A percentile compares a stretch with the other conserved stretches of the same genome.
Conservation (phyloP, 192 early-diverging fungal genomes). For the Phlyctochytrium planicorne region DNA sequence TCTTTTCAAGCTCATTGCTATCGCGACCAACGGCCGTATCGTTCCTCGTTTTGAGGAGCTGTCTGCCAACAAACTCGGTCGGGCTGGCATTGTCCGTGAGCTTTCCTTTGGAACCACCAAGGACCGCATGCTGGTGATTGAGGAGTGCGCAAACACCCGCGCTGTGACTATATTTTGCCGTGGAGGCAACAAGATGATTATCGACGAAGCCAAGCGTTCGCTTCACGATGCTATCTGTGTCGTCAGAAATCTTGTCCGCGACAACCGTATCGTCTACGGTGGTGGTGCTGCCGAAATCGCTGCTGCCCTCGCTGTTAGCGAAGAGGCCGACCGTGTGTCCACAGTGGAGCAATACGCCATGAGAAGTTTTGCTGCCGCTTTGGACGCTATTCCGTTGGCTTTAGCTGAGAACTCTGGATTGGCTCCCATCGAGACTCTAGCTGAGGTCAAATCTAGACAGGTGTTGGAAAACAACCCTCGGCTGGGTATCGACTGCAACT, state of each 20-base stretch:
- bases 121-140: slow-evolving; percentile 99
- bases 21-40: slow-evolving; percentile 99
- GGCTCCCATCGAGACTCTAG: slow-evolving; percentile 93
- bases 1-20: slow-evolving; percentile 79
- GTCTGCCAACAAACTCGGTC: slow-evolving; percentile 81
- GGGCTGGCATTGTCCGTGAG: slow-evolving; percentile 93
- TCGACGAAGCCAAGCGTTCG: slow-evolving; percentile 97
- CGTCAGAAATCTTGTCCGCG: slow-evolving; percentile 92
- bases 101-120: slow-evolving; percentile 96
- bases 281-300: slow-evolving; percentile 98
- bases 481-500: slow-evolving; percentile 95
- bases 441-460: slow-evolving; percentile 93
- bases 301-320: slow-evolving; percentile 89
- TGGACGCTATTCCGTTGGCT: slow-evolving; percentile 91
- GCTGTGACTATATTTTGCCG: slow-evolving; percentile 97
- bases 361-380: slow-evolving; percentile 94
- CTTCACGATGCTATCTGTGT: slow-evolving; percentile 99
- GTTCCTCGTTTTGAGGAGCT: slow-evolving; percentile 99
- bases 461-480: slow-evolving; percentile 80
- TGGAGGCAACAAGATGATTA: slow-evolving; percentile 99
- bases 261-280: slow-evolving; percentile 99
- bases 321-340: slow-evolving; percentile 85
- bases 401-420: slow-evolving; percentile 98
- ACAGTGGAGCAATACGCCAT: slow-evolving; percentile 99
- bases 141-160: slow-evolving; percentile 97